Evolutionary conservation across 2,329 filamentous ascomycete species (phyloP), one percentile per base, ranked within the genome.

Genomic region (Calycina herbarum): DNA sequence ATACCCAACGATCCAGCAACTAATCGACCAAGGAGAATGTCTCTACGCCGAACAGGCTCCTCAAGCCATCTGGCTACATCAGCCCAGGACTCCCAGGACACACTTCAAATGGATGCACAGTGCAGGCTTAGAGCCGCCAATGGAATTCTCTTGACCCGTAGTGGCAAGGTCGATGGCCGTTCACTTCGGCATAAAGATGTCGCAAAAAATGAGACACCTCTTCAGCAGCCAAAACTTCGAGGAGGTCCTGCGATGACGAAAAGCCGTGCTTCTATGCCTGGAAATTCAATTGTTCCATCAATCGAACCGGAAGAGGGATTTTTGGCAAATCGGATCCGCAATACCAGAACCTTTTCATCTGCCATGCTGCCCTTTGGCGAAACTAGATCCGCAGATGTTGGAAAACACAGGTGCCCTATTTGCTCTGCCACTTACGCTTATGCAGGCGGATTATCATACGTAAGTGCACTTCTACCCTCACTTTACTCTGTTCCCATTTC

Each of bases 91-190:
- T 15, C 38, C 5, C 48, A 51, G 24, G 48, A 10, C 48, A 51
- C 20, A 13, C 8, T 20, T 51, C 10, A 51, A 51, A 24, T 24
- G n/a, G n/a, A 24, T 27, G 48, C 24, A 10, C 10, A 24, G 8
- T 10, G 48, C 24, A 51, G 20, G n/a, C 20, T 27, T 24, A 61
- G 60, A 54, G 56, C 60, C 42, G 60, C 63, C 31, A 48, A 65
- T 42, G 64, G 64, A 15, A 5, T 58, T 54, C 45, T 62, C n/a
- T 8, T 65, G n/a, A 65, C 60, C 11, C 24, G 31, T 13, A 54
- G 51, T 20, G 66, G 66, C 6, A 65, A 67, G 45, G 15, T 65
- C 24, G 66, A 67, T 61, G 57, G 64, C 20, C 61, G 66, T n/a
- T 66, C 65, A n/a, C 62, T 66, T n/a, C 62, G 62, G 10, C 15